Percentiles rank a stretch among this genome's conserved stretches.
Evolutionary conservation across 2,329 filamentous ascomycete species (phyloP).

Genomic region (Rugonectria rugulosa): DNA sequence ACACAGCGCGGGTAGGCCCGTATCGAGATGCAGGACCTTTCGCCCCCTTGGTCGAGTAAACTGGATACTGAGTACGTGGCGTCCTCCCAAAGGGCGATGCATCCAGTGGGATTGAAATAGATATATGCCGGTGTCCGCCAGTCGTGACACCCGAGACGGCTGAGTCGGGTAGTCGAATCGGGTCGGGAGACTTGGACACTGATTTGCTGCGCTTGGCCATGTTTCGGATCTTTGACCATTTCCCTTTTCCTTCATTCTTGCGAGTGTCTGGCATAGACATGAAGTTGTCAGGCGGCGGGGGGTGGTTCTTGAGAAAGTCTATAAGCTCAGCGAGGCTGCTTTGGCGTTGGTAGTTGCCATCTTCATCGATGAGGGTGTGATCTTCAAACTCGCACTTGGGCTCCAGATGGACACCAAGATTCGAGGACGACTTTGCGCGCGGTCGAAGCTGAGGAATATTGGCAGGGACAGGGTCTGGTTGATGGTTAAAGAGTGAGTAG

Average conservation of each 20-base stretch:
- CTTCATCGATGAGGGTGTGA: slow-evolving; percentile 29
- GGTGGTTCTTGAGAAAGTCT: slow-evolving; percentile 58
- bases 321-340: slow-evolving; percentile 48
- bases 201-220: slow-evolving; percentile 50
- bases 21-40: slow-evolving; percentile 31
- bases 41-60: slow-evolving; percentile 30
- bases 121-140: slow-evolving; percentile 64
- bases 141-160: slow-evolving; percentile 62
- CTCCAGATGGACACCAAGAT: slow-evolving; percentile 22
- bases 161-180: slow-evolving; percentile 59
- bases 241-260: slow-evolving; percentile 44
- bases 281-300: slow-evolving; percentile 58
- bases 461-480: slow-evolving; percentile 1
- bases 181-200: slow-evolving; percentile 38
- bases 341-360: slow-evolving; percentile 23
- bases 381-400: slow-evolving; percentile 31
- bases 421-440: slow-evolving; percentile 35
- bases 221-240: slow-evolving; percentile 53
- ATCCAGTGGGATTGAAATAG: slow-evolving; percentile 66
- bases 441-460: slow-evolving; percentile 27
- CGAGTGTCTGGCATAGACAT: slow-evolving; percentile 54
- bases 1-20: slow-evolving; percentile 39
- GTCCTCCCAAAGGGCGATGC: slow-evolving; percentile 52
- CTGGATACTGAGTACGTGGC: slow-evolving; percentile 45
- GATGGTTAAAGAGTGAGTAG: slow-evolving; percentile 12